Base-by-base conservation (phyloP, 108 stramenopile genomes). In the Discostella stelligeroides region DNA sequence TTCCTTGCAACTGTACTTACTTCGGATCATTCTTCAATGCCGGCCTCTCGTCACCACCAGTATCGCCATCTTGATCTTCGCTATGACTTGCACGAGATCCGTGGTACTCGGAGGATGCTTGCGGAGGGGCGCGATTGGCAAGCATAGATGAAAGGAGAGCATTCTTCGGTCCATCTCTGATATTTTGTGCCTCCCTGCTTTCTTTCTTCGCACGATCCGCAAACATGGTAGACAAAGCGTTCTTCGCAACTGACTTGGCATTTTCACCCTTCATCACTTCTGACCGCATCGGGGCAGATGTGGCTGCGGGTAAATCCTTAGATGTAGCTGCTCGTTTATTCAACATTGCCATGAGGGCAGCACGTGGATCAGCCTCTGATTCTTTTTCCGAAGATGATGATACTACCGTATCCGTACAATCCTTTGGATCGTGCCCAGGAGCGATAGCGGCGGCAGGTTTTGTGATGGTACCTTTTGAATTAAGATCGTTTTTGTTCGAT, bases 11-110 rank as follows among this genome's bases (percentile, higher is more conserved):
- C 13, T 6, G n/a, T 23, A 53, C 51, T 53, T 53, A 53, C 66
- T 81, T 81, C 24, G 92, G 92, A 71, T 93, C 92, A 51, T 93
- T 76, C 60, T 93, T 93, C 18, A 93, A 43, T 38, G 88, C 83
- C 28, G 83, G 84, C 11, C 75, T 29, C 2, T 79, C 78, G 24
- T 38, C 62, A 53, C n/a, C 45, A 20, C 47, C 46, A 14, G 66
- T 28, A n/a, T 23, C 27, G 28, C 43, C 20, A 11, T 34, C 37
- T n/a, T 14, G 30, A 5, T 50, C 29, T 18, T 6, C 60, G 51
- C 51, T 25, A 24, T 7, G n/a, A 25, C 24, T 23, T 23, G 51
- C 51, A 23, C 24, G 23, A 17, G 51, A 25, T 23, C 3, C 25
- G 24, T 4, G 24, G 51, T 38, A 37, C 3, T 14, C 12, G 30